These are phyloP conservation scores for Curvularia verruculosa DNA, from an alignment of 2,329 filamentous ascomycete species.

Conservation along the genomic window DNA sequence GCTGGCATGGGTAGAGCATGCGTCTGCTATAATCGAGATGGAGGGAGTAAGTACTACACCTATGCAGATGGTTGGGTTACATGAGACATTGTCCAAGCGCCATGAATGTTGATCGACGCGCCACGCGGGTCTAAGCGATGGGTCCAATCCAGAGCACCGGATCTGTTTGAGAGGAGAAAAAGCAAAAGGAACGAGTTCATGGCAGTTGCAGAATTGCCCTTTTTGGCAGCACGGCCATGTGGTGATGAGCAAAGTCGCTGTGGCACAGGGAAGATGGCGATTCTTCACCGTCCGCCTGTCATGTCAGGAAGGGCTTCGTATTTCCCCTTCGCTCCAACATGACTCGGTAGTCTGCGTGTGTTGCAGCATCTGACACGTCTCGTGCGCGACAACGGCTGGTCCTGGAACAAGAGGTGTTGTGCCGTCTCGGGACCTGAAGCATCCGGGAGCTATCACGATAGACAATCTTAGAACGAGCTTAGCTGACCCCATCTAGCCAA, in stretches of 20 bases:
- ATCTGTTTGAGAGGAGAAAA: not conserved
- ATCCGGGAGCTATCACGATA: constrained; percentile 35
- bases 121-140: constrained; percentile 16
- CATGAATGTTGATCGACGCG: constrained; percentile 17
- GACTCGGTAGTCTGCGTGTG: not conserved
- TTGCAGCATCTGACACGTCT: constrained; percentile 26
- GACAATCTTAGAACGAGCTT: constrained; percentile 43
- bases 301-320: not conserved
- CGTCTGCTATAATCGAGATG: not conserved
- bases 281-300: not conserved
- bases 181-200: not conserved
- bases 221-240: not conserved
- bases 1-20: not conserved
- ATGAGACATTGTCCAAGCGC: not conserved
- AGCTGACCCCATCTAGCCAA: constrained; percentile 27
- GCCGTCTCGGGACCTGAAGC: constrained; percentile 44
- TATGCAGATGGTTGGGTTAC: not conserved
- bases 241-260: not conserved
- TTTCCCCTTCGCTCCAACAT: not conserved
- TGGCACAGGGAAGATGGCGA: not conserved
- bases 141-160: constrained; percentile 22
- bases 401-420: constrained; percentile 34
- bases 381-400: constrained; percentile 19
- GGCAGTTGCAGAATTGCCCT: not conserved
- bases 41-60: too few species aligned